Conservation (phyloP, 2,329 filamentous ascomycete species). For the Zelopaecilomyces penicillatus region DNA sequence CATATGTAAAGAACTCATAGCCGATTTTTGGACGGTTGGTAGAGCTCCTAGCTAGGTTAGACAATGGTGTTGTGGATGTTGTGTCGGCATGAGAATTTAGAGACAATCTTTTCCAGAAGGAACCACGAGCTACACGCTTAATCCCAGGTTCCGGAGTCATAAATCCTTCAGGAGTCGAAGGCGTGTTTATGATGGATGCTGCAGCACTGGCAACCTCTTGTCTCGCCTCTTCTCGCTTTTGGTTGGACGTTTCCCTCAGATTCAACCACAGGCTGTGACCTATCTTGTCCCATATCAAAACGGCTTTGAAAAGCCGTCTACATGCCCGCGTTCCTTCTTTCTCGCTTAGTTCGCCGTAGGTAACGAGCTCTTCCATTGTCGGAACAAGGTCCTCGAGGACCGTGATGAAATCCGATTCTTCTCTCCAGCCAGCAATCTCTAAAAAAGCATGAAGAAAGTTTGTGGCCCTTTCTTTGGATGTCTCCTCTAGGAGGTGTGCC, state of each 20-base stretch:
- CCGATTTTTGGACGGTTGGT: too few relatives aligned
- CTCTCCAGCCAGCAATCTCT: conserved; percentile 20
- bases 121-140: too few relatives aligned
- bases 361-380: conserved; percentile 24
- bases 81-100: too few relatives aligned
- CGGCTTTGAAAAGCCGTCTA: conserved; percentile 28
- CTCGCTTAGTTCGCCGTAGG: conserved; percentile 24
- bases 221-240: conserved; percentile 10
- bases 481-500: conserved; percentile 12
- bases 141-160: too few relatives aligned
- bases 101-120: too few relatives aligned
- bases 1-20: too few relatives aligned
- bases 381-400: conserved; percentile 26
- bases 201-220: too few relatives aligned
- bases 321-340: conserved; percentile 28
- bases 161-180: too few relatives aligned
- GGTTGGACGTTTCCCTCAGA: conserved; percentile 10
- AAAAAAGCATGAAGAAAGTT: conserved; percentile 25
- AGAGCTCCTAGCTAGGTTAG: too few relatives aligned
- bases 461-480: conserved; percentile 21
- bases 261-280: conserved; percentile 26
- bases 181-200: too few relatives aligned
- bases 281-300: conserved; percentile 30
- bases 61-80: too few relatives aligned
- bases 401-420: conserved; percentile 24